Conservation (phyloP, 2,329 filamentous ascomycete genomes). For the Microdochium bolleyi region DNA sequence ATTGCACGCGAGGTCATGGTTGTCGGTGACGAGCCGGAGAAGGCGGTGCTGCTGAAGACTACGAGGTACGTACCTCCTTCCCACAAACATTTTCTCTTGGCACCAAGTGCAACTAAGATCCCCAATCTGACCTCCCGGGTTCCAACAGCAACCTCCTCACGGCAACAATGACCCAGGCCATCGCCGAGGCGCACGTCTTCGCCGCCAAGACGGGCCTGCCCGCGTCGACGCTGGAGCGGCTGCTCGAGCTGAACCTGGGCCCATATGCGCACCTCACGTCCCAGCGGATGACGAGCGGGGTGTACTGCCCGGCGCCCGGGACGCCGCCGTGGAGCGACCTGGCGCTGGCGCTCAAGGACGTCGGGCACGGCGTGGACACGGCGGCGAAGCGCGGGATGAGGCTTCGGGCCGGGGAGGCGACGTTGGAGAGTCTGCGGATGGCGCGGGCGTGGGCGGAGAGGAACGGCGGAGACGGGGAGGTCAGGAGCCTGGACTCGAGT, state of each 20-base stretch:
- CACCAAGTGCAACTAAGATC: background rate
- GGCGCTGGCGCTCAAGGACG: constrained; percentile 42
- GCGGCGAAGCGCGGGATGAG: constrained; percentile 28
- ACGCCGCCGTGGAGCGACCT: constrained; percentile 37
- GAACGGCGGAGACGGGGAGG: constrained; percentile 19
- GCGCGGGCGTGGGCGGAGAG: constrained; percentile 24
- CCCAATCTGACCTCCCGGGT: too few species aligned
- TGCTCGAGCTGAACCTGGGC: constrained; percentile 32
- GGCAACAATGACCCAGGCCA: constrained; percentile 37
- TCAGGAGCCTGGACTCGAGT: constrained; percentile 36
- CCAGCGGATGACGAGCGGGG: constrained; percentile 25
- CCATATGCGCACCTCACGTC: constrained; percentile 27
- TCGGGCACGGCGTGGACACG: constrained; percentile 35
- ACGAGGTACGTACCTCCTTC: constrained; percentile 23
- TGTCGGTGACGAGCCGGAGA: constrained; percentile 31
- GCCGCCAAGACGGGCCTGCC: constrained; percentile 35
- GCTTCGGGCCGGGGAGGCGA: constrained; percentile 32
- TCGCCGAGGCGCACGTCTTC: constrained; percentile 40
- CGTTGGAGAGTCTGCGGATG: constrained; percentile 30
- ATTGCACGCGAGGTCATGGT: constrained; percentile 32
- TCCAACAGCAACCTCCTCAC: constrained; percentile 36
- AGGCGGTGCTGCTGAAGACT: constrained; percentile 39
- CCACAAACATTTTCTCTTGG: rapidly evolving
- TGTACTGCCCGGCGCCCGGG: constrained; percentile 24
- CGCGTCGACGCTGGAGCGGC: constrained; percentile 27